Evolutionary conservation across 257 asterid species (phyloP), one percentile per base, ranked within the genome.

Genomic region (Ilex aquifolium): DNA sequence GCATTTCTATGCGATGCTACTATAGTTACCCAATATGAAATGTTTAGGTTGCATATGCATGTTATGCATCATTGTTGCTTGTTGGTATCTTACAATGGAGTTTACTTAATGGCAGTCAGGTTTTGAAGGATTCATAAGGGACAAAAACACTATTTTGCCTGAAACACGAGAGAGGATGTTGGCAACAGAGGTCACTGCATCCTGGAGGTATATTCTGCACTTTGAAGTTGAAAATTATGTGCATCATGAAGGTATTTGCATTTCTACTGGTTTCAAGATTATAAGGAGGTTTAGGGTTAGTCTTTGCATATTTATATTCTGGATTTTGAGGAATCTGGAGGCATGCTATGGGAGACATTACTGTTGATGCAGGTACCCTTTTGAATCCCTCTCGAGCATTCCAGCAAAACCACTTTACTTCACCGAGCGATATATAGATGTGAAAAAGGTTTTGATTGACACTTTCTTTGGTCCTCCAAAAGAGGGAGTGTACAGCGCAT

Each of bases 181-280:
- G 76, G 99, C 97, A 66, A 93, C 99, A 31, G 97, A 90, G 76
- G 82, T 93, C 77, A 81, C 92, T 6, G 95, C 95, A 71, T 78
- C 85, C 31, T 93, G 99, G 99, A 84, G 90, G 99, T 90, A 74
- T 31, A 16, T 42, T 51, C 48, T 57, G 44, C 61, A 10, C 5
- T 12, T 6, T 40, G 2, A 49, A 48, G 14, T 49, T 6, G 17
- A 49, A 49, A 6, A 49, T 7, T 49, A 49, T 7, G 10, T 49
- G 17, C 4, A 11, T 12, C 0, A 0, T 49, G 10, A 12, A 49
- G 17, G 14, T n/a, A 49, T 11, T 11, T 49, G 50, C 54, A 2
- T 11, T 49, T 49, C 17, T 3, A 11, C 17, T n/a, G 10, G 4
- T 12, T 49, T 49, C 2, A 1, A 49, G 54, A 3, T 12, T 49